These are phyloP conservation scores for Pulveroboletus ravenelii DNA, from an alignment of 768 basidiomycete genomes.

Conservation along the genomic window DNA sequence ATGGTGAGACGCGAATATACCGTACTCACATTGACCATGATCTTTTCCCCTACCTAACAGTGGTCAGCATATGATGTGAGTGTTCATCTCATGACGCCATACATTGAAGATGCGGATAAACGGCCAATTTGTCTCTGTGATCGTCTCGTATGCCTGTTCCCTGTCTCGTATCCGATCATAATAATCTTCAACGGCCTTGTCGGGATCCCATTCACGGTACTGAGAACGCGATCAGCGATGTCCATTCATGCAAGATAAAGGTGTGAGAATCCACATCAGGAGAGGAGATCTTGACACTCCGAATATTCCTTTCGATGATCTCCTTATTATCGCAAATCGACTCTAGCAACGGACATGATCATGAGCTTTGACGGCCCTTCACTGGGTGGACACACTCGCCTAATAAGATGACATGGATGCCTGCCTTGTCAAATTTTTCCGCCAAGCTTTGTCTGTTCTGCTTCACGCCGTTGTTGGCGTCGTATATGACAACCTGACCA, in stretches of 20 bases:
- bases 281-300: slow-evolving; percentile 96
- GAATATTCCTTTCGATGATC: slow-evolving; percentile 90
- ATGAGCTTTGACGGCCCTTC: slow-evolving; percentile 1
- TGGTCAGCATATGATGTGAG: slow-evolving; percentile 6
- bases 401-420: slow-evolving; percentile 90
- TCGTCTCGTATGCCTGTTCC: slow-evolving; percentile 83
- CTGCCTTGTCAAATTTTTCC: slow-evolving; percentile 79
- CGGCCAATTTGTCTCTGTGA: slow-evolving; percentile 88
- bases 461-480: slow-evolving; percentile 89
- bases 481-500: slow-evolving; percentile 97
- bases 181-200: slow-evolving; percentile 89
- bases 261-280: slow-evolving; percentile 71
- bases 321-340: slow-evolving; percentile 87
- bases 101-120: slow-evolving; percentile 94
- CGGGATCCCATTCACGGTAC: slow-evolving; percentile 93
- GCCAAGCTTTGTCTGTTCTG: slow-evolving; percentile 64
- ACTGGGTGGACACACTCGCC: slow-evolving; percentile 43
- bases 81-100: slow-evolving; percentile 15
- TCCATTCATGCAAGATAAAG: background rate
- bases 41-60: slow-evolving; percentile 84
- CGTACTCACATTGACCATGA: slow-evolving; percentile 79
- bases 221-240: slow-evolving; percentile 28
- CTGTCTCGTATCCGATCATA: slow-evolving; percentile 84
- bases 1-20: background rate
- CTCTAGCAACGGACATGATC: slow-evolving; percentile 48